Evolutionary conservation across 345 rosid genomes (phyloP), one percentile per base, ranked within the genome.

Genomic region (Gynandropsis gynandra): DNA sequence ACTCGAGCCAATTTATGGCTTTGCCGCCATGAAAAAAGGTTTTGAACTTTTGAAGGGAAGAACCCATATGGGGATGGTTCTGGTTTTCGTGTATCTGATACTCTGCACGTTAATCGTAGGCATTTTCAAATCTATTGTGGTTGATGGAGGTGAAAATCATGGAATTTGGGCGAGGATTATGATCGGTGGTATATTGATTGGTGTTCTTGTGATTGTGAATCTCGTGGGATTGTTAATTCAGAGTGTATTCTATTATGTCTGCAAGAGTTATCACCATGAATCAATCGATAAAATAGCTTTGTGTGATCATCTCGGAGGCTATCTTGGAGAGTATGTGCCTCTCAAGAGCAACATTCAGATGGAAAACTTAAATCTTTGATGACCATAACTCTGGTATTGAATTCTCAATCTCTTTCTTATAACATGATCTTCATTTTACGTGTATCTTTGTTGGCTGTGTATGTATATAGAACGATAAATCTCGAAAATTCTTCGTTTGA

Each of bases 271-370:
- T 65, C 98, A 92, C 57, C 90, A 82, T 58, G 88, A 92, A 60
- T 79, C 72, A 16, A 87, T 92, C 9, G 98, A 92, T 68, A 92
- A 87, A 78, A 66, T 40, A 8, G 90, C 82, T 17, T 76, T 87
- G 71, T 78, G 81, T 24, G 95, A 92, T 49, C 97, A 87, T 62
- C 98, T 92, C 27, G 96, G 97, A 24, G 98, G 95, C 13, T 92
- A 92, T 69, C 93, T 92, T 42, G 98, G 97, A 8, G 97, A 87
- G 52, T 92, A 92, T 52, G 88, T 92, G 67, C 98, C 98, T 13
- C 71, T 90, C 56, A 90, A 84, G 73, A 87, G 95, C 72, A 90
- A 70, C 71, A 70, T 92, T 63, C 98, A 92, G 62, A 77, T 92
- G 89, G 95, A 92, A 80, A 64, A 73, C 62, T 37, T 89, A 81